A percentile compares a stretch with the other conserved stretches of the same genome.
phyloP scores from a whole-genome alignment of 208 protist species.

The Trichomonas vaginalis region DNA sequence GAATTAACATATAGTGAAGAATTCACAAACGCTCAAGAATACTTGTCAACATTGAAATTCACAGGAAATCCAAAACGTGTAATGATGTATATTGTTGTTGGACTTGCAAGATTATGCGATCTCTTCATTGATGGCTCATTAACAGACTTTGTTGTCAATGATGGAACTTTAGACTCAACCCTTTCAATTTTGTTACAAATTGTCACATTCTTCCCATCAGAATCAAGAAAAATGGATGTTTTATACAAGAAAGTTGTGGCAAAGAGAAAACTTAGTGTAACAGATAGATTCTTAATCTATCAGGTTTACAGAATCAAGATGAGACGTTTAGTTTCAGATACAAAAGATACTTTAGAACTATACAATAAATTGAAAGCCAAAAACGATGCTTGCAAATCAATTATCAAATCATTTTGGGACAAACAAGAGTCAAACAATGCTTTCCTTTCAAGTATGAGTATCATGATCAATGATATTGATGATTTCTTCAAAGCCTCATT shows the following conservation, averaged over 20 bases:
- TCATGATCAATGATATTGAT: background rate
- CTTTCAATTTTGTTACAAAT: background rate
- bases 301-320: background rate
- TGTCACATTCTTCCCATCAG: background rate
- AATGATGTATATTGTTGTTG: background rate
- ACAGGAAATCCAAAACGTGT: background rate
- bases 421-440: background rate
- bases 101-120: no score
- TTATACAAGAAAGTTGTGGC: background rate
- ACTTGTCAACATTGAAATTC: background rate
- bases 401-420: background rate
- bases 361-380: background rate
- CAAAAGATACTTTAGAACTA: background rate
- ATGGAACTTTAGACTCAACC: no score
- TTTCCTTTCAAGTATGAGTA: background rate
- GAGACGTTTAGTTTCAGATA: background rate
- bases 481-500: background rate
- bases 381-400: background rate
- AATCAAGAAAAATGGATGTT: background rate
- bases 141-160: no score
- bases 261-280: background rate
- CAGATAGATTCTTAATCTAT: background rate
- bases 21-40: background rate
- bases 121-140: no score
- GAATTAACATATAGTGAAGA: background rate